These are phyloP conservation scores for Escovopsis sp. DNA, from an alignment of 2,329 filamentous ascomycete species.

Conservation along the genomic window DNA sequence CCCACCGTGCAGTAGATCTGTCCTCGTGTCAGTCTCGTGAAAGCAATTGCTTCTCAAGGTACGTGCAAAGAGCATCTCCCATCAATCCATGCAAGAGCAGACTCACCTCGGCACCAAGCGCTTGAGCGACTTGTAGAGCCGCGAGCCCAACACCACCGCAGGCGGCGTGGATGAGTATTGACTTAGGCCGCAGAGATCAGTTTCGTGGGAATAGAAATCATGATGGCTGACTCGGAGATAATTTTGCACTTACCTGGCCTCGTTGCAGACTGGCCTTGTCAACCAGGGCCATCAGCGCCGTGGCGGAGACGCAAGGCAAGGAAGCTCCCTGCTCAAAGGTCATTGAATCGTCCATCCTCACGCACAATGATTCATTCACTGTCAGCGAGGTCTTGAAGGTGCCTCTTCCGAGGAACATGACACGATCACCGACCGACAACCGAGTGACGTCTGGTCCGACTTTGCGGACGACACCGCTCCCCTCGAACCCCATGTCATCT, in stretches of 20 bases:
- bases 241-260: constrained; percentile 8
- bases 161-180: constrained; percentile 21
- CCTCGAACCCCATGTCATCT: constrained; percentile 15
- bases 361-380: background rate
- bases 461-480: constrained; percentile 9
- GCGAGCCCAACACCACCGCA: constrained; percentile 20
- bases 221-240: no score
- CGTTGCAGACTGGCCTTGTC: constrained; percentile 15
- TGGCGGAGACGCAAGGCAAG: constrained; percentile 2
- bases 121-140: constrained; percentile 16
- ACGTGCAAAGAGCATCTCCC: background rate
- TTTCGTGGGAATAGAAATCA: background rate
- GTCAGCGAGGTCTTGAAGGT: background rate
- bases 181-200: constrained; percentile 7
- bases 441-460: constrained; percentile 9
- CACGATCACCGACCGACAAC: constrained; percentile 1
- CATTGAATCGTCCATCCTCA: constrained; percentile 1
- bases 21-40: no score
- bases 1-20: constrained; percentile 20
- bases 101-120: constrained; percentile 18
- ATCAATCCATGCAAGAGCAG: background rate
- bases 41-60: background rate
- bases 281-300: constrained; percentile 12
- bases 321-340: constrained; percentile 2
- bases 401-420: background rate